Percentiles rank a stretch among this genome's conserved stretches.
Evolutionary conservation across 768 basidiomycete species (phyloP).

Genomic region (Mycena galopus): DNA sequence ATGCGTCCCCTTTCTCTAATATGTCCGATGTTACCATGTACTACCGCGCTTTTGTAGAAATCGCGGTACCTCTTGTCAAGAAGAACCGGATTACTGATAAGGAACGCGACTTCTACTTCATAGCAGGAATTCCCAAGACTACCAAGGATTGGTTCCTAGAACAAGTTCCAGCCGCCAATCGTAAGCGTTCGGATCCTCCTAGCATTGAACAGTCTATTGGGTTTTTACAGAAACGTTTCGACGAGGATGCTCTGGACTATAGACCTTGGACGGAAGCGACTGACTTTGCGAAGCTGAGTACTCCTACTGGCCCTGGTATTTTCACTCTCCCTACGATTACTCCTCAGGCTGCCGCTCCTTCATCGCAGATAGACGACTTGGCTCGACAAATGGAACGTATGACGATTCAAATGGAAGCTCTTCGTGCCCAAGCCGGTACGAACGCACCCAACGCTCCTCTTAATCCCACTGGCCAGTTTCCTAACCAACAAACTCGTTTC

Average conservation of each 20-base stretch:
- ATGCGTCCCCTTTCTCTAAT: constrained; percentile 8
- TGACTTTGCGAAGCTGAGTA: not conserved
- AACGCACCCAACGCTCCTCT: too few species aligned
- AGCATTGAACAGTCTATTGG: not conserved
- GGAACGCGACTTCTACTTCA: constrained; percentile 14
- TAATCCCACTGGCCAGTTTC: too few species aligned
- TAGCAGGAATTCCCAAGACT: not conserved
- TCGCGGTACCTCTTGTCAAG: constrained; percentile 20
- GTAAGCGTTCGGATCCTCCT: constrained; percentile 16
- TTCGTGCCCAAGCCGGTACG: too few species aligned
- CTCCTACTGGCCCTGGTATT: too few species aligned
- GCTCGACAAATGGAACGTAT: too few species aligned
- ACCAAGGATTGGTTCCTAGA: constrained; percentile 25
- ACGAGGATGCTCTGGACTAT: not conserved
- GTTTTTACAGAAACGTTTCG: not conserved
- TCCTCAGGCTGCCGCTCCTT: not conserved
- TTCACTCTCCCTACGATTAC: not conserved
- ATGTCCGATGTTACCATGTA: not conserved
- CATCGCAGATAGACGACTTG: not conserved
- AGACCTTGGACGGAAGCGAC: not conserved
- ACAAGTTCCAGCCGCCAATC: not conserved
- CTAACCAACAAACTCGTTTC: not conserved
- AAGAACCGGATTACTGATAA: not conserved
- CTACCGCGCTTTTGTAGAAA: not conserved
- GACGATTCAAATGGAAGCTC: too few species aligned